Base-by-base conservation (phyloP, 768 basidiomycete species). In the Amanita brunnescens region DNA sequence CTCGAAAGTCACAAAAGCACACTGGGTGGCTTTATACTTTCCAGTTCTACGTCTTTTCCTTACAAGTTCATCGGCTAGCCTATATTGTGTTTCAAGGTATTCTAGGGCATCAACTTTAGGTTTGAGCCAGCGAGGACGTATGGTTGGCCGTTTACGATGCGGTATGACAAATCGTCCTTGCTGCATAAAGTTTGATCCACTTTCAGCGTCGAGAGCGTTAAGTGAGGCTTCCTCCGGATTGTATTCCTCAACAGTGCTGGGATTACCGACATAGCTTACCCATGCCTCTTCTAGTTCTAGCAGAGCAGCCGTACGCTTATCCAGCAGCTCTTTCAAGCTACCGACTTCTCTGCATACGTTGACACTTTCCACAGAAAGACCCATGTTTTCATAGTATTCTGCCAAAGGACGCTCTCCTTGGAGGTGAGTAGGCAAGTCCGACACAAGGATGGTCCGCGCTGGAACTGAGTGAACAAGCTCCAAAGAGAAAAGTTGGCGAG, bases 1-100 rank as follows among this genome's bases (percentile, higher is more conserved):
- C 68, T 96, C 91, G 59, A 99, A 97, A 0, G 96, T 98, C 16
- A 98, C 88, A 61, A 98, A 99, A 0, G 92, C 96, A 26, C 81
- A 79, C 40, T 85, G 82, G 1, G 90, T 91, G 1, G 92, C 76
- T 58, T 78, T 83, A 64, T 91, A 94, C 59, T 79, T 85, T 14
- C 87, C 89, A 3, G 67, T 68, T 57, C 76, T 73, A 40, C 95
- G 73, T 61, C 83, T 75, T 61, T 77, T 81, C 66, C 81, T 83
- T 3, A 98, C 91, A 13, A 77, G 72, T 43, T 93, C 90, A 62
- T 98, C 92, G 1, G 86, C 84, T 47, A 83, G 80, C 54, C 76
- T 74, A 70, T 93, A 99, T 57, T 77, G 74, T 16, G 74, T 73
- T 57, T 95, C 91, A 51, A 94, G 80, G 63, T 85, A 86, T 57